Conservation (phyloP, 2,329 filamentous ascomycete genomes). For the Fusarium nisikadoi region DNA sequence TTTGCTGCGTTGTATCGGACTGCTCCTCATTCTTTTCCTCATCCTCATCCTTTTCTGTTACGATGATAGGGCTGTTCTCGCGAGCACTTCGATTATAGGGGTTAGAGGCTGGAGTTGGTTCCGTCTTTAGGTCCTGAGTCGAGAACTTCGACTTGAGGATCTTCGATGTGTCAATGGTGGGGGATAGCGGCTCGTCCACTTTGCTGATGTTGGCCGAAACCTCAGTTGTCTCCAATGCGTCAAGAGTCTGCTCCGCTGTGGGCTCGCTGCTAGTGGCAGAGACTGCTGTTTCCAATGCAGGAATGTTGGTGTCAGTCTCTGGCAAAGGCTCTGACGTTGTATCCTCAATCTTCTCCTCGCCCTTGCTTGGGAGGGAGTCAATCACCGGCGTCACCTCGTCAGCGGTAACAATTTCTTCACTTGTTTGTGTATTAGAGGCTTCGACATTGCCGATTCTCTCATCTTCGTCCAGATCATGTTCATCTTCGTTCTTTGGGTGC, state of each 20-base stretch:
- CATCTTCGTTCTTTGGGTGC: conserved; percentile 48
- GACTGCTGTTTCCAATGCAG: conserved; percentile 17
- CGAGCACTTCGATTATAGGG: conserved; percentile 7
- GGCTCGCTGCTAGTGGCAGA: conserved; percentile 18
- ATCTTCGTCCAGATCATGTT: conserved; percentile 27
- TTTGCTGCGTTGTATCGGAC: conserved; percentile 33
- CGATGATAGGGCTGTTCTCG: conserved; percentile 22
- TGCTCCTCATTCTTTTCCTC: conserved; percentile 7
- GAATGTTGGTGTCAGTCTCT: conserved; percentile 36
- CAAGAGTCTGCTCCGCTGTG: conserved; percentile 33
- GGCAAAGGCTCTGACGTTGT: conserved; percentile 27
- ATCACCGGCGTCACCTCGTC: background rate
- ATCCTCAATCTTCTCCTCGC: conserved; percentile 9
- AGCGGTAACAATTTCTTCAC: conserved; percentile 4
- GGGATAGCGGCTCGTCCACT: conserved; percentile 23
- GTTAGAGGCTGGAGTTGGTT: conserved; percentile 16
- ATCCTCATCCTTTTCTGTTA: conserved; percentile 15
- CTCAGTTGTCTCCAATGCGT: conserved; percentile 24
- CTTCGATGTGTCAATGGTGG: conserved; percentile 30
- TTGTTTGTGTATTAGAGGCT: background rate
- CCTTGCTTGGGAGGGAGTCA: background rate
- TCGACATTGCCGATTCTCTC: conserved; percentile 21
- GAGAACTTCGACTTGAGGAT: conserved; percentile 44
- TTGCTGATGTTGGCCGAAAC: conserved; percentile 15
- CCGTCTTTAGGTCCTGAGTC: conserved; percentile 42